phyloP scores from a whole-genome alignment of 2,329 filamentous ascomycete species.

The Phoma sp. region DNA sequence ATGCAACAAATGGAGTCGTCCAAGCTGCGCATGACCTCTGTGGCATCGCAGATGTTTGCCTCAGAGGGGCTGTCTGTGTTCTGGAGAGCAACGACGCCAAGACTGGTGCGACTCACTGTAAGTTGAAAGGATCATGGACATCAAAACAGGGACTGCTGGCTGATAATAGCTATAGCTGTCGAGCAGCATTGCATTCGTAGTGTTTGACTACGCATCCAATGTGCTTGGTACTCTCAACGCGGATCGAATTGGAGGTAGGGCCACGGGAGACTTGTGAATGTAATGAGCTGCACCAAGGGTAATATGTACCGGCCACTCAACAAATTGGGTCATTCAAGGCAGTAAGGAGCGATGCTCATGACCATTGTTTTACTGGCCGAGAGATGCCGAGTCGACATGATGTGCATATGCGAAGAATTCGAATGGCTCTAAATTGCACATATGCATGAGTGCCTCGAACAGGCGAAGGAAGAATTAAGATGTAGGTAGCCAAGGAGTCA shows the following conservation, averaged over 20 bases:
- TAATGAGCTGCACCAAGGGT: too few species aligned
- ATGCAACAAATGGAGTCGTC: neutral
- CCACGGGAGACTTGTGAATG: too few species aligned
- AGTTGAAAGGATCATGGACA: neutral
- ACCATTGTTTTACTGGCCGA: too few species aligned
- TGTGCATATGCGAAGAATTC: too few species aligned
- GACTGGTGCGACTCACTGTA: neutral
- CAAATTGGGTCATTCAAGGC: too few species aligned
- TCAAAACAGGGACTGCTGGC: neutral
- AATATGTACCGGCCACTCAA: too few species aligned
- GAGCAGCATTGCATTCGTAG: neutral
- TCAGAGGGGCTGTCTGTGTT: neutral
- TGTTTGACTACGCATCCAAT: neutral
- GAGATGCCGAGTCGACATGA: too few species aligned
- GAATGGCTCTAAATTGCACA: too few species aligned
- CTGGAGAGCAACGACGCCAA: neutral
- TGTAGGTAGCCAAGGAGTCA: conserved; percentile 62
- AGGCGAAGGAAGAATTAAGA: conserved; percentile 11
- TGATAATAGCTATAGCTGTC: neutral
- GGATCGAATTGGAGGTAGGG: too few species aligned
- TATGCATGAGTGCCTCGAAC: too few species aligned
- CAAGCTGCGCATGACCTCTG: neutral
- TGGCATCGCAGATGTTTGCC: neutral
- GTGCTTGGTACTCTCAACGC: neutral
- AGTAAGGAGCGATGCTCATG: too few species aligned